Evolutionary conservation across 345 rosid genomes (phyloP), one percentile per base, ranked within the genome.

Genomic region (Camelina hispida): DNA sequence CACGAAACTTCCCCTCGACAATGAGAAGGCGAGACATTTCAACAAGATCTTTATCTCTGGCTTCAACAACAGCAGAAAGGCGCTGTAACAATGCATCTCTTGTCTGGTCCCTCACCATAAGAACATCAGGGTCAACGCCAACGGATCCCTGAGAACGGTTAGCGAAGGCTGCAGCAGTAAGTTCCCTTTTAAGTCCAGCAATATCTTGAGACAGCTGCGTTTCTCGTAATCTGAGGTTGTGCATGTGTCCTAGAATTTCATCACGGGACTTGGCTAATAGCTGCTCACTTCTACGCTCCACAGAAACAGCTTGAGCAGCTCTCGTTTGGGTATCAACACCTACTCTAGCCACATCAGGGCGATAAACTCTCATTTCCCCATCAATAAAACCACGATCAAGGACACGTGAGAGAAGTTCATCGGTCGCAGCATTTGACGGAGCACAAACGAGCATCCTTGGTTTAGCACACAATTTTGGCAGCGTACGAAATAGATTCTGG

Each of bases 371-470:
- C 99, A 95, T 95, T 86, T 95, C 99, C 53, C 99, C 99, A 78
- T 95, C 99, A 81, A 95, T 88, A 70, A 95, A 95, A 58, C 99
- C 99, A 25, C 99, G 98, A 83, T 88, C 99, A 53, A 95, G 99
- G 73, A 92, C 98, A 62, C 99, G 99, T 2, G 99, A 68, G 43
- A 95, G 92, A 74, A 95, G 98, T 78, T 95, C 99, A 81, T 95
- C 99, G 8, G 98, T 95, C 69, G 99, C 99, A 68, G 99, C 99
- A 88, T 92, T 95, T 54, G 99, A 95, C 78, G 99, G 99, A 73
- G 99, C 99, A 87, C 99, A 95, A 35, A 95, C 99, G 40, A 95
- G 82, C 99, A 95, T 95, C 76, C 99, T 86, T 43, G 99, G 99
- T 78, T 95, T 95, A 20, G 92, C 97, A 66, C 98, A 95, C 32